phyloP scores from a whole-genome alignment of 345 rosid species.

The Eucalyptus guilfoylei region DNA sequence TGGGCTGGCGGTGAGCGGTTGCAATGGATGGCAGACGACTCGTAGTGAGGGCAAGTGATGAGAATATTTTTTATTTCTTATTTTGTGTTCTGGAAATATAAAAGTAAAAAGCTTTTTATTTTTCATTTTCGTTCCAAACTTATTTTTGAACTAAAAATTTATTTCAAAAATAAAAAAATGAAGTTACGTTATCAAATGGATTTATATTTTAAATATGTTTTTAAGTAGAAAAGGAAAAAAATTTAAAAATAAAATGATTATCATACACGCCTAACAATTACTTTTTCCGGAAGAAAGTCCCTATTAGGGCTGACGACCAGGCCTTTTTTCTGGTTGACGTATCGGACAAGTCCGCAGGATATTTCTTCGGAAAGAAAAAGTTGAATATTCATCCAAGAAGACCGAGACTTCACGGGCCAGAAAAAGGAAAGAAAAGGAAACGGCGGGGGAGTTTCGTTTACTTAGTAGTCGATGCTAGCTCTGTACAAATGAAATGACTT shows the following conservation, averaged over 20 bases:
- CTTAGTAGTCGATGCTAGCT: neutral
- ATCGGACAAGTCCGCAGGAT: no score
- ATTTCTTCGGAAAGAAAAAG: no score
- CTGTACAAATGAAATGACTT: neutral
- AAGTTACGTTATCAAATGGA: rapidly evolving
- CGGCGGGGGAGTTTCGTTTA: neutral
- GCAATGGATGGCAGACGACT: rapidly evolving
- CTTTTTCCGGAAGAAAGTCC: rapidly evolving
- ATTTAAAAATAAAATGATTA: rapidly evolving
- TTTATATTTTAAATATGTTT: rapidly evolving
- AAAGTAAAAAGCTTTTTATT: no score
- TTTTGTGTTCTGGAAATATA: no score
- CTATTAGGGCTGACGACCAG: rapidly evolving
- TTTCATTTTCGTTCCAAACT: no score
- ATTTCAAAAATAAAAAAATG: no score
- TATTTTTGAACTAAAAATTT: rapidly evolving
- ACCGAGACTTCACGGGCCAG: no score
- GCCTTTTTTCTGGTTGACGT: no score
- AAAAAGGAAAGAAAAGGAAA: no score
- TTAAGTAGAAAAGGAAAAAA: rapidly evolving
- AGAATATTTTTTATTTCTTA: no score
- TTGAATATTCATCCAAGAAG: no score
- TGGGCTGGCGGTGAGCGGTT: rapidly evolving
- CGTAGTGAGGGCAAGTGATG: rapidly evolving
- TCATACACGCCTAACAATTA: no score